These are phyloP conservation scores for Nakazawaea wyomingensis DNA, from an alignment of 805 yeast genomes.

Conservation along the genomic window DNA sequence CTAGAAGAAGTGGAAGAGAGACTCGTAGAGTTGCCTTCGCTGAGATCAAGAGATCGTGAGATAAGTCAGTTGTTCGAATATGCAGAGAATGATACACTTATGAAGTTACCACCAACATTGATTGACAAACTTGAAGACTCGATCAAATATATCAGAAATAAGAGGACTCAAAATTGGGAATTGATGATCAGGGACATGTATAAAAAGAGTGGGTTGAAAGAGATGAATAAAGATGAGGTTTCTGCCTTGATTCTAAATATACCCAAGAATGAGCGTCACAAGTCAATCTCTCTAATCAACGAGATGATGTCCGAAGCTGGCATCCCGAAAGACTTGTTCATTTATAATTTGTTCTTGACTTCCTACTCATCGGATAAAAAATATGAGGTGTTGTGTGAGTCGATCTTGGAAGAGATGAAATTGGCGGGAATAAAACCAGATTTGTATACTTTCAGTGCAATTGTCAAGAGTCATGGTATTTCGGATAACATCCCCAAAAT, in stretches of 20 bases:
- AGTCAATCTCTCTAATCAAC: conserved; percentile 32
- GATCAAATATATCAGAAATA: conserved; percentile 32
- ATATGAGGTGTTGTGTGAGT: conserved; percentile 28
- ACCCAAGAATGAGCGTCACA: conserved; percentile 32
- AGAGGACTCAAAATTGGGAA: conserved; percentile 40
- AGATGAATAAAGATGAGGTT: conserved; percentile 28
- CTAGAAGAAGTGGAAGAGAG: background rate
- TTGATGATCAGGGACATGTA: conserved; percentile 36
- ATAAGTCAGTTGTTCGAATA: conserved; percentile 3
- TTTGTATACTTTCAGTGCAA: conserved; percentile 35
- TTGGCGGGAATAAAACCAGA: conserved; percentile 26
- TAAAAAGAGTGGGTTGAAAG: conserved; percentile 31
- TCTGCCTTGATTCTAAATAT: conserved; percentile 32
- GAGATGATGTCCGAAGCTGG: conserved; percentile 31
- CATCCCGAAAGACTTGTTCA: conserved; percentile 25
- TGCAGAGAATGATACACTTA: conserved; percentile 15
- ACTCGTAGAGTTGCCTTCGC: conserved; percentile 19
- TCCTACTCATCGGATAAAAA: conserved; percentile 22
- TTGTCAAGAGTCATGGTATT: conserved; percentile 44
- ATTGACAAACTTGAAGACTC: conserved; percentile 34
- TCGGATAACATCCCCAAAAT: conserved; percentile 31
- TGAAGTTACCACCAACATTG: conserved; percentile 32
- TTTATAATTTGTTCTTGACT: conserved; percentile 33
- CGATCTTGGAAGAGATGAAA: conserved; percentile 24
- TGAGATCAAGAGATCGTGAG: conserved; percentile 10